Evolutionary conservation across 441 rosid species (phyloP).

Genomic region (Viola pubescens): DNA sequence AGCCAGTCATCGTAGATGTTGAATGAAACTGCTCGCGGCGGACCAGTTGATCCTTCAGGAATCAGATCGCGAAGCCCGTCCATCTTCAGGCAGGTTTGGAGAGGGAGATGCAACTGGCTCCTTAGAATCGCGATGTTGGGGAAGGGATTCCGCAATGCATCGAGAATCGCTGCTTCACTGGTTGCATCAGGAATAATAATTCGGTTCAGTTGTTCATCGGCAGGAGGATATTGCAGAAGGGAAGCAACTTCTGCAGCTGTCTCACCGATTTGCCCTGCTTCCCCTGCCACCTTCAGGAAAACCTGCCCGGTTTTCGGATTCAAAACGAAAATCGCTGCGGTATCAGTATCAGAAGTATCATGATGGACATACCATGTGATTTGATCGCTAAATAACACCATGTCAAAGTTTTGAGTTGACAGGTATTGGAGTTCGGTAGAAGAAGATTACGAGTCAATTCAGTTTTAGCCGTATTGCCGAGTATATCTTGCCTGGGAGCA

Average conservation of each 20-base stretch:
- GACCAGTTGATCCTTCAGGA: not conserved
- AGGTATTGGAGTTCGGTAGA: not conserved
- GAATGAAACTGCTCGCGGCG: not conserved
- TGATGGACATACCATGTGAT: not conserved
- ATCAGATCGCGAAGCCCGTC: not conserved
- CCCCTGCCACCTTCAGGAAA: not conserved
- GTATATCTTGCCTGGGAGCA: no score
- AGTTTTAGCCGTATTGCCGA: no score
- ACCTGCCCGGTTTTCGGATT: not conserved
- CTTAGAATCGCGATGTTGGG: not conserved
- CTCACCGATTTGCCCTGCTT: not conserved
- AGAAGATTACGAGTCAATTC: not conserved
- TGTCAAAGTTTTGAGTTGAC: not conserved
- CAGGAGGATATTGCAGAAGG: not conserved
- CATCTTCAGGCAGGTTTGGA: not conserved
- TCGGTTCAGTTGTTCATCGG: not conserved
- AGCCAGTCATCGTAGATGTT: not conserved
- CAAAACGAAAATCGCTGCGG: not conserved
- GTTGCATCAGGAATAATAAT: not conserved
- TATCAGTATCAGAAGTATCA: not conserved
- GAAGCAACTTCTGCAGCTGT: not conserved
- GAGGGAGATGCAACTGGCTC: not conserved
- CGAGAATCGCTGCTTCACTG: not conserved
- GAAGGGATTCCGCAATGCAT: not conserved
- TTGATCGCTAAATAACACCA: not conserved